Base-by-base conservation (phyloP, 805 yeast genomes). In the Monosporozyma servazzii region DNA sequence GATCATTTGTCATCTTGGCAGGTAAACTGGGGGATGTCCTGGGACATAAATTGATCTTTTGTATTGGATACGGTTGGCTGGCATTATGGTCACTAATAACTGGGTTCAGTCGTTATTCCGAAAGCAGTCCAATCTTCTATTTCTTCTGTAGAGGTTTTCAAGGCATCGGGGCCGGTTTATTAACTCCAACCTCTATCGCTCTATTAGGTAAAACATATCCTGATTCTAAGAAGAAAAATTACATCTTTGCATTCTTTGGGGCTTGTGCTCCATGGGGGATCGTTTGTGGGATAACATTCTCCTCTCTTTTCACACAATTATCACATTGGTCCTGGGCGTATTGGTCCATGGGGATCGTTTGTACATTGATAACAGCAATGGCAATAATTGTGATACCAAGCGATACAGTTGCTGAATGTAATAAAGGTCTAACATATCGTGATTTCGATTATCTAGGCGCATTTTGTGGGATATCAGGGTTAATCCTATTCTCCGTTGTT, bases 11-110 rank as follows among this genome's bases (percentile, higher is more conserved):
- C 47, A 66, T 86, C 43, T 69, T 81, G 9, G 76, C 84, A 13
- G 91, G 93, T 11, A 73, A 81, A 48, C 62, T 84, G 41, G 93
- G 93, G 20, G 93, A 86, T 61, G 65, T 83, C 8, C 77, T 75
- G 56, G 91, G 91, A 0, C 73, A 82, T 51, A 81, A 79, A 52
- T 66, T 60, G 36, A 65, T 80, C 27, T 73, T 82, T 53, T 48
- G 79, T 0, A 54, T 71, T 6, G 88, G 91, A 0, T 80, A 80
- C 65, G 47, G 66, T 10, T 80, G 86, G 84, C 66, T 75, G 4
- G 56, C 75, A 0, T 33, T 83, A 0, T 82, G 88, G 84, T 71
- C 82, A 1, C 55, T 84, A 47, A 62, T 86, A n/a, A 74, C 80
- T 1, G 91, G 90, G 0, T 62, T 84, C 37, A 58, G 63, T 50